These are phyloP conservation scores for Cladosporium halotolerans DNA, from an alignment of 2,329 filamentous ascomycete genomes.

Conservation along the genomic window DNA sequence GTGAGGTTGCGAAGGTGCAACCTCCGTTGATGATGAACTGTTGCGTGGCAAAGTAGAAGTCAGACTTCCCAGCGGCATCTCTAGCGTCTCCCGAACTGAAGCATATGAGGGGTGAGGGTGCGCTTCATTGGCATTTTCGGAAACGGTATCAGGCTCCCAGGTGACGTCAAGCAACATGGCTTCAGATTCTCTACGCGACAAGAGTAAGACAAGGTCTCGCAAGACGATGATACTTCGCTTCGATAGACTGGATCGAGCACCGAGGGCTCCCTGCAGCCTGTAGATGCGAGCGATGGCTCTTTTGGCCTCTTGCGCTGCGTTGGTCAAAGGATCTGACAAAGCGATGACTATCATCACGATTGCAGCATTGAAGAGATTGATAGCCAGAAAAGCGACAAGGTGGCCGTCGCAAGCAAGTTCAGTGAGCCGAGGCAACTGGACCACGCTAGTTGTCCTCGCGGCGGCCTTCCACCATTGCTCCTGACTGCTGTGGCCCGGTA, in stretches of 20 bases:
- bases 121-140: neutral
- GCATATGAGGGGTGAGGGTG: neutral
- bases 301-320: slow-evolving; percentile 39
- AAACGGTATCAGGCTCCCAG: neutral
- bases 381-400: slow-evolving; percentile 39
- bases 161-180: slow-evolving; percentile 3
- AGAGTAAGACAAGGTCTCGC: slow-evolving; percentile 18
- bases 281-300: slow-evolving; percentile 39
- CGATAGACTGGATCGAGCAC: slow-evolving; percentile 30
- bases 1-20: neutral
- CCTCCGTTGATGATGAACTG: neutral
- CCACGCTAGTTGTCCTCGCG: slow-evolving; percentile 35
- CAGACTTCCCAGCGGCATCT: neutral
- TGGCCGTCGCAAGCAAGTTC: slow-evolving; percentile 38
- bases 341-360: slow-evolving; percentile 40
- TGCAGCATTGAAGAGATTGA: slow-evolving; percentile 42
- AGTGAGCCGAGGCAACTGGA: slow-evolving; percentile 29
- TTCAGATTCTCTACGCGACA: slow-evolving; percentile 10
- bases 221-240: slow-evolving; percentile 29
- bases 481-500: slow-evolving; percentile 15
- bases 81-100: neutral
- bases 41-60: neutral
- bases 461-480: slow-evolving; percentile 35
- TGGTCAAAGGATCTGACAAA: slow-evolving; percentile 38
- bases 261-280: slow-evolving; percentile 35